These are phyloP conservation scores for Phaeoacremonium minimum DNA, from an alignment of 2,329 filamentous ascomycete species.

Conservation along the genomic window DNA sequence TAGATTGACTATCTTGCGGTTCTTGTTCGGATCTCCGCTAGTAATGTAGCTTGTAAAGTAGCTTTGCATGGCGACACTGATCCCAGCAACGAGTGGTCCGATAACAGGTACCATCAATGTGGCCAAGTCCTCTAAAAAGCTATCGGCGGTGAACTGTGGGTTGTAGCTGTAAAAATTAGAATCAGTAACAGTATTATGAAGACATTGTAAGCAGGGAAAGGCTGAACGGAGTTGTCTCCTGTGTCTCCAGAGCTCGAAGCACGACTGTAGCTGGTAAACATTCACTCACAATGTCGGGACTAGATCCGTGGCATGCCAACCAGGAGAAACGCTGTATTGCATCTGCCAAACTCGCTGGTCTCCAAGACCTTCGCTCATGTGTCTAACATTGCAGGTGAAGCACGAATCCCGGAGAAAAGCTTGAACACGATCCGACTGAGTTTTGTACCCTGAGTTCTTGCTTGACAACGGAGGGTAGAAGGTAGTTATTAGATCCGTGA, in stretches of 20 bases:
- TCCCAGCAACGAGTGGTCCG: slow-evolving; percentile 22
- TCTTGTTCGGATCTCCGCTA: slow-evolving; percentile 32
- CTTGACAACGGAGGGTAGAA: slow-evolving; percentile 20
- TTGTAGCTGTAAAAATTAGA: too few relatives aligned
- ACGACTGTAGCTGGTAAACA: too few relatives aligned
- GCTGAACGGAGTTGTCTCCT: too few relatives aligned
- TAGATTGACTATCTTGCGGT: slow-evolving; percentile 21
- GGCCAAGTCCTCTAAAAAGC: slow-evolving; percentile 16
- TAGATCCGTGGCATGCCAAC: slow-evolving; percentile 33
- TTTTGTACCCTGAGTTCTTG: slow-evolving; percentile 15
- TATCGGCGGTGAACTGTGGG: slow-evolving; percentile 18
- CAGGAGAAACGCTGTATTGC: slow-evolving; percentile 33
- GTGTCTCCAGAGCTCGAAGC: too few relatives aligned
- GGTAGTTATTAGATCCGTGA: slow-evolving; percentile 18
- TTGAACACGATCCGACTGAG: slow-evolving; percentile 20
- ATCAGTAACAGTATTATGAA: too few relatives aligned
- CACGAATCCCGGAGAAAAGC: slow-evolving; percentile 25
- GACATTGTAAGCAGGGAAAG: too few relatives aligned
- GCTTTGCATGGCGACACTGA: slow-evolving; percentile 31
- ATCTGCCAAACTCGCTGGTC: slow-evolving; percentile 29
- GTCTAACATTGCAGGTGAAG: slow-evolving; percentile 30
- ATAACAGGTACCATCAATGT: slow-evolving; percentile 21
- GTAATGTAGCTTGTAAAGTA: slow-evolving; percentile 34
- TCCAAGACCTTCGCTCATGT: slow-evolving; percentile 29
- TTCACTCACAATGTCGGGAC: slow-evolving; percentile 35